phyloP scores from a whole-genome alignment of 129 eudicot species.

The Scalesia atractyloides region DNA sequence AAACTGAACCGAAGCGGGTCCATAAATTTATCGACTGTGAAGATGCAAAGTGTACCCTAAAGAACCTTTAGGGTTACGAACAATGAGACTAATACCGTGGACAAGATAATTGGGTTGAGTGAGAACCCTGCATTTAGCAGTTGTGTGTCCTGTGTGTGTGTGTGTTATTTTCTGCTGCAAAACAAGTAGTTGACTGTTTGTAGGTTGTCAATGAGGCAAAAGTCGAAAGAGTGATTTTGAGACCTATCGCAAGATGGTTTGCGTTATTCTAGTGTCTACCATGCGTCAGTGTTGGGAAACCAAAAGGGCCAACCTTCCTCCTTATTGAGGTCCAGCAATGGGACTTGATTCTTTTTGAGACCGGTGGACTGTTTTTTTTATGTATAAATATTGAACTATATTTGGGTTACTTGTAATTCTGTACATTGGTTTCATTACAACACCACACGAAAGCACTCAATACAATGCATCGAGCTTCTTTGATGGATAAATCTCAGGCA shows the following conservation, averaged over 20 bases:
- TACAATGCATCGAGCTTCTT: slow-evolving; percentile 58
- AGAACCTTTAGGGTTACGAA: slow-evolving; percentile 80
- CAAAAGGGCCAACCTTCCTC: slow-evolving; percentile 71
- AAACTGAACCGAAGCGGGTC: no score
- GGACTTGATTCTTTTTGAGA: not conserved
- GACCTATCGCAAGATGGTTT: slow-evolving; percentile 48
- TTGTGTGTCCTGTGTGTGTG: slow-evolving; percentile 35
- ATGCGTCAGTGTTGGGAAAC: slow-evolving; percentile 89
- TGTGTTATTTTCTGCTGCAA: not conserved
- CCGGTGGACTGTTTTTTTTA: not conserved
- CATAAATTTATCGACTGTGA: not conserved
- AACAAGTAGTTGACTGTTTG: slow-evolving; percentile 3
- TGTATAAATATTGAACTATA: not conserved
- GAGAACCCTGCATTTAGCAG: slow-evolving; percentile 70
- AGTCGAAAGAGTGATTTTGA: slow-evolving; percentile 47
- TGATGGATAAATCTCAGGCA: slow-evolving; percentile 87
- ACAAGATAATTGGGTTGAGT: slow-evolving; percentile 83
- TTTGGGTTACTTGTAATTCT: slow-evolving; percentile 42
- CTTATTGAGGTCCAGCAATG: slow-evolving; percentile 63
- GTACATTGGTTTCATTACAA: slow-evolving; percentile 69
- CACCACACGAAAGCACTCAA: slow-evolving; percentile 80
- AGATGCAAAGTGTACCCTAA: slow-evolving; percentile 77
- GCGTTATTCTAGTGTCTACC: slow-evolving; percentile 72
- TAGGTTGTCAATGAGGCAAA: slow-evolving; percentile 73
- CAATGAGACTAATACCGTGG: slow-evolving; percentile 58